Percentiles rank a stretch among this genome's conserved stretches.
Conservation (phyloP, 1,139 yeast genomes). For the Lodderomyces jiufengensis region DNA sequence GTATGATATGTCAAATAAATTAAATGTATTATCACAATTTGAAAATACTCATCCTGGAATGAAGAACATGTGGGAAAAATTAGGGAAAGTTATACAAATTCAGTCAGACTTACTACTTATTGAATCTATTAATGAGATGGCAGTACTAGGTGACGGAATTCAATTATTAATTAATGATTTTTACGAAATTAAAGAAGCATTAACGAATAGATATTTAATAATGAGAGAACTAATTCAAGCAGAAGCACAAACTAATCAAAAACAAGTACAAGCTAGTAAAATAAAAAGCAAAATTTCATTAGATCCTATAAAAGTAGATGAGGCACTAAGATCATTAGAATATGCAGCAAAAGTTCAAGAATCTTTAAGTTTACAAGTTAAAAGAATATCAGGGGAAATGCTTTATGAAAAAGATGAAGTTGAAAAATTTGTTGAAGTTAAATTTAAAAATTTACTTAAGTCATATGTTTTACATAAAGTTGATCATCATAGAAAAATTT, state of each 20-base stretch:
- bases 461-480: conserved; percentile 67
- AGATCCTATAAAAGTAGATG: conserved; percentile 87
- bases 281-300: conserved; percentile 72
- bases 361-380: conserved; percentile 67
- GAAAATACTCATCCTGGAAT: conserved; percentile 61
- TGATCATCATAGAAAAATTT: conserved; percentile 80
- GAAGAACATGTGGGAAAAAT: conserved; percentile 78
- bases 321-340: conserved; percentile 77
- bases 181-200: conserved; percentile 84
- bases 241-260: conserved; percentile 66
- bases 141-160: conserved; percentile 74
- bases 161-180: conserved; percentile 67
- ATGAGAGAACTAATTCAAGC: conserved; percentile 87
- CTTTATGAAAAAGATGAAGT: conserved; percentile 64
- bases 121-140: conserved; percentile 71
- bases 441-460: conserved; percentile 53
- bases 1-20: conserved; percentile 62
- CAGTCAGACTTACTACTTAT: conserved; percentile 77
- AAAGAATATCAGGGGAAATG: conserved; percentile 85
- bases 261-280: conserved; percentile 71
- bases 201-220: conserved; percentile 85
- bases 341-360: conserved; percentile 78
- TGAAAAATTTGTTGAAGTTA: conserved; percentile 51
- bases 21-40: conserved; percentile 45
- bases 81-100: conserved; percentile 63